Conservation (phyloP, 2,329 filamentous ascomycete species). For the Proliferodiscus dingleyae region DNA sequence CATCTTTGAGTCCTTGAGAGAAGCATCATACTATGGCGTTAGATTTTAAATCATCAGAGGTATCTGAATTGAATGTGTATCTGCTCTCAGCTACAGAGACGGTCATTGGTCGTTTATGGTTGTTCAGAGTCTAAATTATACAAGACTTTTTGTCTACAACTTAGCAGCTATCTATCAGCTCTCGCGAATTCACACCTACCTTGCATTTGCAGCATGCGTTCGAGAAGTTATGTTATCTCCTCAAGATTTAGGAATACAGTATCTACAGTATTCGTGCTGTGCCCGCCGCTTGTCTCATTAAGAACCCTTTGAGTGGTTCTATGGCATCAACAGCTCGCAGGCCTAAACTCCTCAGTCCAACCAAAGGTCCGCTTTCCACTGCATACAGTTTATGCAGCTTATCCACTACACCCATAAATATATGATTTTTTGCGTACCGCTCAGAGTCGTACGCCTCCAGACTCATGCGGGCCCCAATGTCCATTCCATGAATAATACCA, state of each 20-base stretch:
- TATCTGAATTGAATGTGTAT: too few species aligned
- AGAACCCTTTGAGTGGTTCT: slow-evolving; percentile 70
- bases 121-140: too few species aligned
- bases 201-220: too few species aligned
- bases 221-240: too few species aligned
- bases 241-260: too few species aligned
- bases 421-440: slow-evolving; percentile 76
- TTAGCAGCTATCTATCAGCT: too few species aligned
- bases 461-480: slow-evolving; percentile 73
- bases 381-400: slow-evolving; percentile 91
- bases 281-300: slow-evolving; percentile 72
- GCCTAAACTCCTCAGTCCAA: slow-evolving; percentile 73
- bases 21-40: slow-evolving; percentile 7
- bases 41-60: background rate
- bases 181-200: too few species aligned
- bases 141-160: too few species aligned
- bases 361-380: slow-evolving; percentile 72
- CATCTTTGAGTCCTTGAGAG: background rate
- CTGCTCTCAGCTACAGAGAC: too few species aligned
- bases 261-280: slow-evolving; percentile 45
- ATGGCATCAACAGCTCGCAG: slow-evolving; percentile 71
- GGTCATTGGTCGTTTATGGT: too few species aligned
- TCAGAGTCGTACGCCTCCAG: slow-evolving; percentile 78
- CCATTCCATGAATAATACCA: slow-evolving; percentile 77
- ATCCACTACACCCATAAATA: slow-evolving; percentile 75